A percentile compares a stretch with the other conserved stretches of the same genome.
These are phyloP conservation scores for Ballota nigra DNA, from an alignment of 257 asterid species.

Conservation along the genomic window DNA sequence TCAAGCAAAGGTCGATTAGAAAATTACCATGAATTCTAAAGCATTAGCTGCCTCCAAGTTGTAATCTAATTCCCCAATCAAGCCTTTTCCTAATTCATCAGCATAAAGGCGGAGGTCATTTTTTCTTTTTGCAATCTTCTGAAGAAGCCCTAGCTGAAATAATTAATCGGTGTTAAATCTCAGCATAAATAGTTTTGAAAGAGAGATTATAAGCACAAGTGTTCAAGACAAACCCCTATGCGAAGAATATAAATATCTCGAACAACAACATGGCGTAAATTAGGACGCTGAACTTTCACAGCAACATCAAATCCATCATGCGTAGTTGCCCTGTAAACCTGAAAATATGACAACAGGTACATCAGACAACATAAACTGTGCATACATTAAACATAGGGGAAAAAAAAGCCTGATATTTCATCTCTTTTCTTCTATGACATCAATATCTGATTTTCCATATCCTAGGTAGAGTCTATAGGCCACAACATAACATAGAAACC, in stretches of 20 bases:
- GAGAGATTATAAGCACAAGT: constrained; percentile 14
- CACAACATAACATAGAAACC: constrained; percentile 18
- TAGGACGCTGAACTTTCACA: constrained; percentile 97
- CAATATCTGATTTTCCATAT: not conserved
- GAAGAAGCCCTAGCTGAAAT: constrained; percentile 84
- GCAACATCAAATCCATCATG: constrained; percentile 81
- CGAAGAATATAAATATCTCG: constrained; percentile 94
- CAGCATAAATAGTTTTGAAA: constrained; percentile 21
- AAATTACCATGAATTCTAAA: constrained; percentile 68
- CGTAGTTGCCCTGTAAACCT: constrained; percentile 92
- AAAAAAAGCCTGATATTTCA: not conserved
- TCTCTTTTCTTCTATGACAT: not conserved
- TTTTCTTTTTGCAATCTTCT: constrained; percentile 79
- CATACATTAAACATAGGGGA: not conserved
- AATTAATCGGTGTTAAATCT: constrained; percentile 26
- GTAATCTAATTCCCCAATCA: constrained; percentile 95
- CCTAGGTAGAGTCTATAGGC: constrained; percentile 13
- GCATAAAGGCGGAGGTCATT: constrained; percentile 84
- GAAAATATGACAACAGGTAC: constrained; percentile 14
- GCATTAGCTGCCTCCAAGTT: constrained; percentile 90
- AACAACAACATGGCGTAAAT: constrained; percentile 67
- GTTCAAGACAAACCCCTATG: constrained; percentile 70
- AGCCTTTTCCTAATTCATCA: constrained; percentile 97
- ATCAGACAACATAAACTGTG: constrained; percentile 21
- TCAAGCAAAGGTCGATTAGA: not conserved